A percentile compares a stretch with the other conserved stretches of the same genome.
Evolutionary conservation across 2,329 filamentous ascomycete genomes (phyloP).

Genomic region (Colletotrichum plurivorum): DNA sequence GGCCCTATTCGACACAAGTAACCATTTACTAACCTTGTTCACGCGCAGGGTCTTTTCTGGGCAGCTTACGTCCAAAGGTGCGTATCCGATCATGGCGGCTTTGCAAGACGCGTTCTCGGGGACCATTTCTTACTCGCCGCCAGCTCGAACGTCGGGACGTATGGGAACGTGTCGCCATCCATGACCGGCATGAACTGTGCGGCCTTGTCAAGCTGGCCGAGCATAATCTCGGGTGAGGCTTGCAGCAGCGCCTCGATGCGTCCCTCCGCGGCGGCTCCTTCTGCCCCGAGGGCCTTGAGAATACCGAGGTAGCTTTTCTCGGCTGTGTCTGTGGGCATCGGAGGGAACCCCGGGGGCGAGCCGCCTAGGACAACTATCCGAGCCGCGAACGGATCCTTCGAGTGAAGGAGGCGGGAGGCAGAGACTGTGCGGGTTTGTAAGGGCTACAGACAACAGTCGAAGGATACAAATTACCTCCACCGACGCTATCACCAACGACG

Average conservation of each 20-base stretch:
- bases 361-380: constrained; percentile 7
- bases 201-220: constrained; percentile 4
- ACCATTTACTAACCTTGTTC: neutral
- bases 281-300: constrained; percentile 3
- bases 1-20: neutral
- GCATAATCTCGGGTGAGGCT: neutral
- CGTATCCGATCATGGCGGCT: constrained; percentile 14
- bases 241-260: neutral
- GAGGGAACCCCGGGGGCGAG: neutral
- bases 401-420: constrained; percentile 12
- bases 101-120: neutral
- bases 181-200: constrained; percentile 18
- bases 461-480: constrained; percentile 53
- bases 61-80: constrained; percentile 2
- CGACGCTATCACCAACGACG: constrained; percentile 62
- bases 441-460: neutral
- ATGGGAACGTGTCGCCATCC: constrained; percentile 9
- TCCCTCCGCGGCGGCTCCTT: neutral
- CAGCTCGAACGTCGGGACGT: constrained; percentile 9
- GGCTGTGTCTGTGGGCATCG: neutral
- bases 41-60: too few species aligned
- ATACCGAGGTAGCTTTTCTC: neutral
- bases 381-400: neutral
- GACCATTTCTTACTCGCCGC: neutral
- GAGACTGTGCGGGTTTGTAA: neutral